These are phyloP conservation scores for Zasmidium angulare DNA, from an alignment of 2,329 filamentous ascomycete genomes.

Conservation along the genomic window DNA sequence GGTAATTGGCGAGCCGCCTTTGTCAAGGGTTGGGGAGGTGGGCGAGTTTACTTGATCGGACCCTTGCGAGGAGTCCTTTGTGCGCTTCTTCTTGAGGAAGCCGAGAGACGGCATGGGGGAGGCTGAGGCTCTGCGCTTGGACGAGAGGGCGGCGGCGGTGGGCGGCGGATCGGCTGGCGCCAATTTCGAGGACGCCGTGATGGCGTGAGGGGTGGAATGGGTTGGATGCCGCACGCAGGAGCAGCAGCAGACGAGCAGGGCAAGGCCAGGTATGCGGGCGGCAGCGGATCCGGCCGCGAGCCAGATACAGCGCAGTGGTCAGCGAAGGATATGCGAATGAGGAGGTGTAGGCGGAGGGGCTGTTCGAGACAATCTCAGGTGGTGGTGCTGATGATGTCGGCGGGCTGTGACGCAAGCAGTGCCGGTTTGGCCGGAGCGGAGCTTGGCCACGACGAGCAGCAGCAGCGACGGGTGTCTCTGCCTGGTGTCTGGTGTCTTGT, in stretches of 20 bases:
- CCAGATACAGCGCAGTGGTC: background rate
- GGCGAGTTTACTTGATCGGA: constrained; percentile 63
- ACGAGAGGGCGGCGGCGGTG: constrained; percentile 13
- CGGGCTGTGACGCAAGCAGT: background rate
- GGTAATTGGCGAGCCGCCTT: constrained; percentile 39
- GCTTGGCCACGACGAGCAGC: background rate
- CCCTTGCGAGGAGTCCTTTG: constrained; percentile 71
- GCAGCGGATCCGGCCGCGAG: constrained; percentile 4
- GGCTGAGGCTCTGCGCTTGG: constrained; percentile 24
- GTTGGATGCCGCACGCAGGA: constrained; percentile 1
- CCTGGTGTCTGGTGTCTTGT: background rate
- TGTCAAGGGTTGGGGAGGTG: constrained; percentile 58
- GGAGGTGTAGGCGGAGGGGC: background rate
- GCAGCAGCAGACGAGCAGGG: background rate
- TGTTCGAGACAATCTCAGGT: background rate
- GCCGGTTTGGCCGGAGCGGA: background rate
- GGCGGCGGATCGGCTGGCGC: constrained; percentile 20
- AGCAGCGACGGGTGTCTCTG: background rate
- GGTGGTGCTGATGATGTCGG: background rate
- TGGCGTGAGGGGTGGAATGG: background rate
- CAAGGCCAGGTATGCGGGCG: constrained; percentile 6
- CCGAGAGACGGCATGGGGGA: constrained; percentile 83
- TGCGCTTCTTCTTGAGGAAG: constrained; percentile 98
- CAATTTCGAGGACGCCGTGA: constrained; percentile 17
- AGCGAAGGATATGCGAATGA: background rate